Evolutionary conservation across 2,329 filamentous ascomycete genomes (phyloP).

Genomic region (Podosphaera aphanis): DNA sequence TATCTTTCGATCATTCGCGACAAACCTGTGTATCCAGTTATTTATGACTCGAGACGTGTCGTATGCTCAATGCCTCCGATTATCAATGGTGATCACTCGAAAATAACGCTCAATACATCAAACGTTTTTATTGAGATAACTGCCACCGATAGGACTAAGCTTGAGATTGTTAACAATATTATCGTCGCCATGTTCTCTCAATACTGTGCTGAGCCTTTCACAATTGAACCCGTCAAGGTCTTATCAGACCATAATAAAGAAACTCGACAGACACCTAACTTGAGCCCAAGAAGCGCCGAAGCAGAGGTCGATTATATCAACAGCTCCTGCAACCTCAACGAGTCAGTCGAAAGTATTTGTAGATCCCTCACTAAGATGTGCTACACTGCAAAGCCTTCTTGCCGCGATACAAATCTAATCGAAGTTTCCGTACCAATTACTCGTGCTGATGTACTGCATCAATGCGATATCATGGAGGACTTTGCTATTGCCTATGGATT

Average conservation of each 20-base stretch:
- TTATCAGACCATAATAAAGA: slow-evolving; percentile 76
- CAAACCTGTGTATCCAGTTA: slow-evolving; percentile 82
- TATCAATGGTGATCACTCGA: slow-evolving; percentile 92
- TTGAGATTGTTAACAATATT: slow-evolving; percentile 87
- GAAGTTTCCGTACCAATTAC: slow-evolving; percentile 72
- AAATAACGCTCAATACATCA: slow-evolving; percentile 74
- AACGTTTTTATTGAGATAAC: slow-evolving; percentile 97
- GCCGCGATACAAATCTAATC: slow-evolving; percentile 42
- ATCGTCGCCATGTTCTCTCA: slow-evolving; percentile 93
- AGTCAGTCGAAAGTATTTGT: slow-evolving; percentile 53
- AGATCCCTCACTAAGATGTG: slow-evolving; percentile 74
- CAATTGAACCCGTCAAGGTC: slow-evolving; percentile 80
- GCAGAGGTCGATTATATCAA: slow-evolving; percentile 89
- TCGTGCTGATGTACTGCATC: slow-evolving; percentile 80
- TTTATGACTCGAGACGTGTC: slow-evolving; percentile 66
- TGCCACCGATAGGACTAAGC: slow-evolving; percentile 83
- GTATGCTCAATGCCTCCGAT: slow-evolving; percentile 92
- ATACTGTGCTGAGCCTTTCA: slow-evolving; percentile 74
- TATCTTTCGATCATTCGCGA: slow-evolving; percentile 90
- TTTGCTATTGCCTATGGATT: slow-evolving; percentile 92
- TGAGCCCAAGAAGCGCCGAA: slow-evolving; percentile 51
- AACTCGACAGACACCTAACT: slow-evolving; percentile 57
- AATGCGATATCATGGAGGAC: slow-evolving; percentile 98
- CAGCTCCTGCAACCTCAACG: slow-evolving; percentile 61
- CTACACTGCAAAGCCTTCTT: slow-evolving; percentile 54